Conservation (phyloP, 805 yeast species). For the Myxozyma lipomycoides region DNA sequence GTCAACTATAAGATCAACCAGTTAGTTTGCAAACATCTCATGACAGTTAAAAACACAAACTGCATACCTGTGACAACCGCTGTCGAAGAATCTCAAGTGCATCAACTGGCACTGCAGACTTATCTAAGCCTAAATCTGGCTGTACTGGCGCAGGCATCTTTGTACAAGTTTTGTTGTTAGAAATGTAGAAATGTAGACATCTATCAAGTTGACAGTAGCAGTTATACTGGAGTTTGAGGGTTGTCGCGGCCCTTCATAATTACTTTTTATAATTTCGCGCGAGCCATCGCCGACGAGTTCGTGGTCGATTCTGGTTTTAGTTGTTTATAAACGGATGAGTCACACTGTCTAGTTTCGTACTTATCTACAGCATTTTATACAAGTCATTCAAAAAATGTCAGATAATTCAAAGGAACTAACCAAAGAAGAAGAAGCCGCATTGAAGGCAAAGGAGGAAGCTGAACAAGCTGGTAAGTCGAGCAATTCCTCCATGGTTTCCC, state of each 20-base stretch:
- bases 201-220: background rate
- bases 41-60: background rate
- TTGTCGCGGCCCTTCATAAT: background rate
- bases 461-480: conserved; percentile 22
- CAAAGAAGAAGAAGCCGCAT: conserved; percentile 26
- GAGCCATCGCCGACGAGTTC: too few relatives aligned
- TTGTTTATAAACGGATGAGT: too few relatives aligned
- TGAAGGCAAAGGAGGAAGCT: conserved; percentile 19
- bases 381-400: conserved; percentile 2
- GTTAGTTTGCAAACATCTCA: too few relatives aligned
- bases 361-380: too few relatives aligned
- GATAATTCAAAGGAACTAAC: conserved; percentile 8
- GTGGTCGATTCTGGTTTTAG: too few relatives aligned
- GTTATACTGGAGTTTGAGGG: background rate
- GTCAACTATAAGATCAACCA: conserved; percentile 5
- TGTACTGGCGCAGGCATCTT: conserved; percentile 3
- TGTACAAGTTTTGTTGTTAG: too few relatives aligned
- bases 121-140: conserved; percentile 16
- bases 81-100: conserved; percentile 61
- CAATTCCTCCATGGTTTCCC: too few relatives aligned
- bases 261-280: too few relatives aligned
- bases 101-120: conserved; percentile 53
- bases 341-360: too few relatives aligned
- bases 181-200: too few relatives aligned
- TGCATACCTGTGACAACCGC: conserved; percentile 51